phyloP scores from a whole-genome alignment of 257 asterid genomes.

The Galeopsis tetrahit region DNA sequence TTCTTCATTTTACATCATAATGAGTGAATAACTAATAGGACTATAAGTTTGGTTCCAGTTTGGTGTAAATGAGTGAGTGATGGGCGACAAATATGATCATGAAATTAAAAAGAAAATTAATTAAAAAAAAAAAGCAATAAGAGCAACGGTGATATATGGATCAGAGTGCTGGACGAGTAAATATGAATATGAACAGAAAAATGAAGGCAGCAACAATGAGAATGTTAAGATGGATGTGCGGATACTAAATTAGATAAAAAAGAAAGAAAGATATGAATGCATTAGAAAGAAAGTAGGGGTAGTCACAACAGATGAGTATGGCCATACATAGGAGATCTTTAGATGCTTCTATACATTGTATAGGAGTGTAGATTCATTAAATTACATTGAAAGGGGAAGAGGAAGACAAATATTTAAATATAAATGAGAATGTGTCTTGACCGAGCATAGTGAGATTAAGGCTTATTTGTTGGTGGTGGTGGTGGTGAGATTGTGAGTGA shows the following conservation, averaged over 20 bases:
- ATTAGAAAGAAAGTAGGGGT: background rate
- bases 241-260: background rate
- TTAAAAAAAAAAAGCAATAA: background rate
- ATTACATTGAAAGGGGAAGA: background rate
- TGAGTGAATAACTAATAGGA: constrained; percentile 8
- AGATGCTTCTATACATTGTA: background rate
- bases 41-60: background rate
- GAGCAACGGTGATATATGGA: background rate
- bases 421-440: background rate
- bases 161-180: background rate
- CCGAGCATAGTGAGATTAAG: background rate
- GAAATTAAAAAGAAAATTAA: background rate
- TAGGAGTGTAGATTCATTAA: background rate
- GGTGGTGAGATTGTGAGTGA: background rate
- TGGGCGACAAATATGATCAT: background rate
- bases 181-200: background rate
- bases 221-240: background rate
- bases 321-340: background rate
- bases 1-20: background rate
- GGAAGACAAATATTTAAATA: background rate
- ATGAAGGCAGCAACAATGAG: background rate
- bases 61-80: background rate
- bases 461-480: background rate
- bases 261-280: background rate
- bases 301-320: background rate